Evolutionary conservation across 179 eudicot species (phyloP).

Genomic region (Beta corolliflora): DNA sequence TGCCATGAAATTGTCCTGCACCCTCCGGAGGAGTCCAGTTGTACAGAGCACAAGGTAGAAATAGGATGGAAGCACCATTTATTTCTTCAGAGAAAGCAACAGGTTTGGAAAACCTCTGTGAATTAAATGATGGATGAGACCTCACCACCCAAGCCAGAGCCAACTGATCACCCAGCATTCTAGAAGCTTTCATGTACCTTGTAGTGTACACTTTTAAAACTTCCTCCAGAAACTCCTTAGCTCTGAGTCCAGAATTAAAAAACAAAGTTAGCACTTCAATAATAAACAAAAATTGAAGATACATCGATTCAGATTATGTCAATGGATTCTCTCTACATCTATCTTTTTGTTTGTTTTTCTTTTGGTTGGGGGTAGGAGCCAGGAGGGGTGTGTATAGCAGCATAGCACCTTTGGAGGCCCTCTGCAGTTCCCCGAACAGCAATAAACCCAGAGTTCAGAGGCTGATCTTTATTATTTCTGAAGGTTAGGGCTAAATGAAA

Average conservation of each 20-base stretch:
- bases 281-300: neutral
- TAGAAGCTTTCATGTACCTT: slow-evolving; percentile 82
- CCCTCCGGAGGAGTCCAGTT: slow-evolving; percentile 99
- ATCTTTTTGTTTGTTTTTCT: neutral
- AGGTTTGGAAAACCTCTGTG: slow-evolving; percentile 58
- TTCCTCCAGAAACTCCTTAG: slow-evolving; percentile 62
- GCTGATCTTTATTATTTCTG: slow-evolving; percentile 93
- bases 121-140: slow-evolving; percentile 68
- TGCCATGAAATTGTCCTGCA: slow-evolving; percentile 97
- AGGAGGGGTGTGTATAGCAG: neutral
- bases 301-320: neutral
- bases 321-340: neutral
- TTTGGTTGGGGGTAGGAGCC: neutral
- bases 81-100: slow-evolving; percentile 56
- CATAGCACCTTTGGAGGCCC: slow-evolving; percentile 64
- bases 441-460: slow-evolving; percentile 89
- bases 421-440: slow-evolving; percentile 85
- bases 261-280: neutral
- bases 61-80: slow-evolving; percentile 66
- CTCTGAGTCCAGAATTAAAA: slow-evolving; percentile 44
- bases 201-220: slow-evolving; percentile 69
- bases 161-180: slow-evolving; percentile 96
- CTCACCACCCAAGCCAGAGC: slow-evolving; percentile 90
- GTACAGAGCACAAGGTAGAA: slow-evolving; percentile 77
- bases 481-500: slow-evolving; percentile 90